Base-by-base conservation (phyloP, 2,329 filamentous ascomycete genomes). In the Orbilia blumenaviensis region DNA sequence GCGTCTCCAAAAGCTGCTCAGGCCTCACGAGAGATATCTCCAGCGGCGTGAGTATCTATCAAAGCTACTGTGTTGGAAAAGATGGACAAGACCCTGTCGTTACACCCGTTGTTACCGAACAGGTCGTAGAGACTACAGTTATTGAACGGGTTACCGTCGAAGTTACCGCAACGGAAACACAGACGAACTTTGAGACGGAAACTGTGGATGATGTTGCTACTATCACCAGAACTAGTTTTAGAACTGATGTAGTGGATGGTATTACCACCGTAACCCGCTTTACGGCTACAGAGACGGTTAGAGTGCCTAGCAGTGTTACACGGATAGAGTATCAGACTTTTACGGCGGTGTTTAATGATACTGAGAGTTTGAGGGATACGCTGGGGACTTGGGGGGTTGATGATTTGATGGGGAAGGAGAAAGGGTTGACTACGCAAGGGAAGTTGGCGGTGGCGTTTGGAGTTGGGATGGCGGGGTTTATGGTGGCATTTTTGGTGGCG, bases 11-110 rank as follows among this genome's bases (percentile, higher is more conserved):
- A 16, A 46, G 8, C 2, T 76, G 72, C n/a, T n/a, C 9, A 23
- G 32, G 32, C 0, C 42, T 46, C 25, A 69, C 64, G 6, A 34
- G 42, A 14, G 72, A 76, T 9, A 16, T 76, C 8, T 21, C 6
- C 5, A 69, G 64, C 18, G 72, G 72, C 9, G 12, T 76, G 41
- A 76, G 64, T 21, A 66, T 76, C 29, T 76, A 69, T 34, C 64
- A 76, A 61, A 34, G 64, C 6, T 76, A 76, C 34, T 76, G 72
- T 12, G 25, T 4, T 7, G 72, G 58, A 16, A 76, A 76, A 42
- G 36, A 42, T 7, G 23, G 27, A 5, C n/a, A 29, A 0, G 48
- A 23, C 1, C 72, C 72, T 1, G 27, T 69, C n/a, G 64, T 76
- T 14, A 66, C 58, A 2, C 56, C 72, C 2, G 64, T 76, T 21